Evolutionary conservation across 768 basidiomycete genomes (phyloP), one percentile per base, ranked within the genome.

Genomic region (Lepiota brunneoincarnata): DNA sequence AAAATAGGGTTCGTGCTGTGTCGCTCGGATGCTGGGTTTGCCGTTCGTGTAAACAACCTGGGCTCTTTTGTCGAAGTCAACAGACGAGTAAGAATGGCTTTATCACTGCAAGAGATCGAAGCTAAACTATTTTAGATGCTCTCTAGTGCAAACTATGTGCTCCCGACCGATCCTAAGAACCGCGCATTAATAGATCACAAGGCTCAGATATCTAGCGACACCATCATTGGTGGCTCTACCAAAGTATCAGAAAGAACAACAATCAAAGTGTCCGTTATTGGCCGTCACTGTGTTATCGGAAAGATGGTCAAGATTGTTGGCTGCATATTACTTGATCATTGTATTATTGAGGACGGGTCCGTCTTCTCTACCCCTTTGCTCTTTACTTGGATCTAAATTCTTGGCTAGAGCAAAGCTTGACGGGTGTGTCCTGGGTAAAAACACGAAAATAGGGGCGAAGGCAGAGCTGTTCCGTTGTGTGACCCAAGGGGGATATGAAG

Each of bases 261-360:
- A 21, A 86, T 97, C 64, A 96, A 93, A 66, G 84, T 83, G 61
- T 85, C 83, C 2, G 76, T 91, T 15, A 80, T 93, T 26, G 91
- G 91, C 7, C 78, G 86, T 55, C 93, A 95, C 65, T 94, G 92
- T 59, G 72, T 84, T 14, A 87, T 95, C 49, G 92, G 92, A 2
- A 87, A 83, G 66, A 87, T 87, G 76, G 88, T 81, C n/a, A 91
- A 84, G 67, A 83, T 98, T 43, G 77, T 76, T 2, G 89, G 90
- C 10, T 94, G 89, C 59, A 80, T 96, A 6, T 66, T 98, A 20
- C 76, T 94, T 59, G 95, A 97, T 64, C 93, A 96, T 62, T 95
- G 93, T 61, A 79, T 90, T 3, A 72, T 98, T 11, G 89, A 81
- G 39, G 93, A 96, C 54, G 92, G 93, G 94, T 93, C 58, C 63